Evolutionary conservation across 225 moss, liverwort and hornwort species (phyloP), one percentile per base, ranked within the genome.

Genomic region (Straminergon stramineum): DNA sequence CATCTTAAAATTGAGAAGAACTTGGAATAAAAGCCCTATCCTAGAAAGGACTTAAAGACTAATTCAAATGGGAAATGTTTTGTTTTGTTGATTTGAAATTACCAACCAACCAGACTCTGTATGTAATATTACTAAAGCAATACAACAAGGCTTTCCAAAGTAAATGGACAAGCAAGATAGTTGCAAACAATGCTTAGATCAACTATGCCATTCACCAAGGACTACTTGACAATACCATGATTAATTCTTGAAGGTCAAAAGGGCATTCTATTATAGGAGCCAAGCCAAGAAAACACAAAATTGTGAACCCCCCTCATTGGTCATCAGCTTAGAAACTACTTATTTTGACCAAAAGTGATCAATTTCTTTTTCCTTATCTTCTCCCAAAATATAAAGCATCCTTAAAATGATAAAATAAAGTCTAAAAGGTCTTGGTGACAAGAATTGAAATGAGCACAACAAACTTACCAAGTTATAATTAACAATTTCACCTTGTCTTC

Each of bases 361-460:
- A 10, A 15, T 7, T 18, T 31, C n/a, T 31, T 17, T 75, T 48
- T 31, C 13, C 12, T 7, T 31, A 0, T 9, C 13, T 52, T 34
- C 34, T 31, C 13, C 0, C 5, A 0, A 52, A 52, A 76, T 21
- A 5, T 34, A 9, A 52, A 76, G 3, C 0, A 0, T 22, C 34
- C 2, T 3, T 34, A 5, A 32, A 52, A 52, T 52, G 5, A 21
- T 52, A 21, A 51, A 52, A 52, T 34, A 3, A 52, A 27, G 13
- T 52, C 20, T 48, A 0, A 21, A 20, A 13, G 9, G 8, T 52
- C 13, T 34, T 3, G 4, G 5, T 76, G 14, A 52, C 8, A 52
- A 76, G 5, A 21, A 76, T 52, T 52, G 14, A 52, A 52, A 52
- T 51, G 5, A 22, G 14, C 0, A 76, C 4, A 3, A 52, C 0